A percentile compares a stretch with the other conserved stretches of the same genome.
These are phyloP conservation scores for Aspergillus pseudonomiae DNA, from an alignment of 2,329 filamentous ascomycete species.

Conservation along the genomic window DNA sequence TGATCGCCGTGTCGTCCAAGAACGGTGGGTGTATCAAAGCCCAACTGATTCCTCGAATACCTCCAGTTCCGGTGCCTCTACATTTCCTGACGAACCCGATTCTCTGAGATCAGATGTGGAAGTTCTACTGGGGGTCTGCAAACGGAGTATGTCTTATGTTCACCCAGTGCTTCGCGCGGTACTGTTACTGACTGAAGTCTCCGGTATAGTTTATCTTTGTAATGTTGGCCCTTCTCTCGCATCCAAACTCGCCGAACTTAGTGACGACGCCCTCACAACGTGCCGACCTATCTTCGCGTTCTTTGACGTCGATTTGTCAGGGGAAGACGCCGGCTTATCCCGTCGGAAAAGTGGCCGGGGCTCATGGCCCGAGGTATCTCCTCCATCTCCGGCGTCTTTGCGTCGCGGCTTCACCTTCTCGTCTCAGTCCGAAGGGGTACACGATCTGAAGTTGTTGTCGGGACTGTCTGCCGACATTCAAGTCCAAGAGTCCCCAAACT, in stretches of 20 bases:
- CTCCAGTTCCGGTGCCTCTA: slow-evolving; percentile 28
- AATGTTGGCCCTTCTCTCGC: slow-evolving; percentile 56
- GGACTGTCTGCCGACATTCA: slow-evolving; percentile 54
- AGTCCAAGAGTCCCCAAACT: slow-evolving; percentile 51
- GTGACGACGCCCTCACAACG: slow-evolving; percentile 48
- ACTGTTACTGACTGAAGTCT: slow-evolving; percentile 17
- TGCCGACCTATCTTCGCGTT: slow-evolving; percentile 60
- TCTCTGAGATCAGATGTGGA: slow-evolving; percentile 53
- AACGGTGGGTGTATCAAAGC: slow-evolving; percentile 47
- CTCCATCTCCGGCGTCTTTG: slow-evolving; percentile 36
- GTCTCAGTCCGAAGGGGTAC: slow-evolving; percentile 49
- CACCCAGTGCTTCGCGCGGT: slow-evolving; percentile 16
- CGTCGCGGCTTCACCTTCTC: slow-evolving; percentile 47
- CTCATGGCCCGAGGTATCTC: slow-evolving; percentile 33
- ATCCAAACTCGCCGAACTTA: slow-evolving; percentile 55
- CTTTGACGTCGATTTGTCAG: slow-evolving; percentile 52
- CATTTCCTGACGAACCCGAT: slow-evolving; percentile 44
- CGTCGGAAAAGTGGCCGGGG: slow-evolving; percentile 34
- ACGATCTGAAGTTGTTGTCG: slow-evolving; percentile 52
- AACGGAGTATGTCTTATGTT: slow-evolving; percentile 50
- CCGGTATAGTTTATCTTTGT: slow-evolving; percentile 55
- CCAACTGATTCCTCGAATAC: slow-evolving; percentile 29
- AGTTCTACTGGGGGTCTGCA: slow-evolving; percentile 54
- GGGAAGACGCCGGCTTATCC: slow-evolving; percentile 40
- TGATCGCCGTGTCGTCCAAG: slow-evolving; percentile 48